These are phyloP conservation scores for Arctostaphylos glauca DNA, from an alignment of 148 eudicot species.

Conservation along the genomic window DNA sequence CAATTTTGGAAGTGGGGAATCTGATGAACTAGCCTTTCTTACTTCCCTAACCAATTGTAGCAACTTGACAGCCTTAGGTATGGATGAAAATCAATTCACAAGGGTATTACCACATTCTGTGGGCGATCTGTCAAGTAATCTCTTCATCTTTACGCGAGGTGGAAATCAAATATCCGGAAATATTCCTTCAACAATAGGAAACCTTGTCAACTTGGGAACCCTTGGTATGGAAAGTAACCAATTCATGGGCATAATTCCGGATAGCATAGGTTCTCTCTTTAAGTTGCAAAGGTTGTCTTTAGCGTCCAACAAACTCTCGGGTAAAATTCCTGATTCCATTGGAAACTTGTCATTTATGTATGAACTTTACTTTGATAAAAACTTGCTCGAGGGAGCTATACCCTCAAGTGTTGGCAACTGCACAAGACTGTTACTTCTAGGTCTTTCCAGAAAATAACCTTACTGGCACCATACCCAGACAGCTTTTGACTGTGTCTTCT, in stretches of 20 bases:
- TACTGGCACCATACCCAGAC: no score
- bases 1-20: neutral
- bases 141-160: neutral
- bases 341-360: no score
- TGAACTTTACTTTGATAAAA: no score
- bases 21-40: constrained; percentile 5
- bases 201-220: neutral
- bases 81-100: neutral
- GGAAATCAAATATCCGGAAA: neutral
- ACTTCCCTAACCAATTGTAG: neutral
- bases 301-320: neutral
- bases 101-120: neutral
- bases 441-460: no score
- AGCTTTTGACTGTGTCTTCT: no score
- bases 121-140: neutral
- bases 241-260: constrained; percentile 8
- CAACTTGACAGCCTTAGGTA: neutral
- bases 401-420: no score
- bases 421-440: no score
- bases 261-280: neutral
- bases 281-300: neutral
- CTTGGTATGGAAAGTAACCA: neutral
- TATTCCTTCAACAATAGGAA: neutral
- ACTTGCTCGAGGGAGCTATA: no score
- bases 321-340: no score